phyloP scores from a whole-genome alignment of 371 early-diverging fungal species.

The Umbelopsis sp. region DNA sequence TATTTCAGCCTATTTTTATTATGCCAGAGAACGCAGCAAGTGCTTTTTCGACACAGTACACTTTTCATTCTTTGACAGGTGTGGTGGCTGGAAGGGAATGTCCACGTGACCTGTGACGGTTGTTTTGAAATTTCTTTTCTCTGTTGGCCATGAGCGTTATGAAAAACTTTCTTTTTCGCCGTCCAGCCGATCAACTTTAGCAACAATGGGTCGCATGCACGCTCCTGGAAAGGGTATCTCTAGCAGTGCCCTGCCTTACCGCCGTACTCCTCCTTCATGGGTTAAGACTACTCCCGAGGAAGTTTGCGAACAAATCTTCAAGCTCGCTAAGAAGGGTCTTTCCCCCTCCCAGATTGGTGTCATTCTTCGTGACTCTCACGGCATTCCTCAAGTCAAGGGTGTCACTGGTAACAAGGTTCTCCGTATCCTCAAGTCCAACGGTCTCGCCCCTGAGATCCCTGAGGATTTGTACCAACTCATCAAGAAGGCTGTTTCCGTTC shows the following conservation, averaged over 20 bases:
- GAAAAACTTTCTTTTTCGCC: slow-evolving; percentile 22
- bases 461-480: slow-evolving; percentile 99
- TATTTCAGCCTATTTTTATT: too few species aligned
- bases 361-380: slow-evolving; percentile 97
- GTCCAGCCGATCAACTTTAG: slow-evolving; percentile 18
- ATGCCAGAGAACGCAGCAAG: too few species aligned
- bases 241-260: slow-evolving; percentile 98
- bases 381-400: slow-evolving; percentile 95
- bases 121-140: slow-evolving; percentile 16
- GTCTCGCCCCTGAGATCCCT: slow-evolving; percentile 97
- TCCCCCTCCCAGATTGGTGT: slow-evolving; percentile 99
- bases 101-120: slow-evolving; percentile 4
- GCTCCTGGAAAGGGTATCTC: slow-evolving; percentile 99
- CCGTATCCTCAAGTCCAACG: slow-evolving; percentile 90
- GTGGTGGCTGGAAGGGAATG: neutral
- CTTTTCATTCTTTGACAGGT: neutral
- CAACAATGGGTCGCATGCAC: slow-evolving; percentile 96
- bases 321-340: slow-evolving; percentile 99
- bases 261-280: slow-evolving; percentile 98
- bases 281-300: slow-evolving; percentile 96
- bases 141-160: neutral
- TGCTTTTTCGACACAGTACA: too few species aligned
- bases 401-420: slow-evolving; percentile 98
- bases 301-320: slow-evolving; percentile 97
- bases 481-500: slow-evolving; percentile 99